A percentile compares a stretch with the other conserved stretches of the same genome.
Evolutionary conservation across 2,329 filamentous ascomycete species (phyloP).

Genomic region (Colletotrichum phormii): DNA sequence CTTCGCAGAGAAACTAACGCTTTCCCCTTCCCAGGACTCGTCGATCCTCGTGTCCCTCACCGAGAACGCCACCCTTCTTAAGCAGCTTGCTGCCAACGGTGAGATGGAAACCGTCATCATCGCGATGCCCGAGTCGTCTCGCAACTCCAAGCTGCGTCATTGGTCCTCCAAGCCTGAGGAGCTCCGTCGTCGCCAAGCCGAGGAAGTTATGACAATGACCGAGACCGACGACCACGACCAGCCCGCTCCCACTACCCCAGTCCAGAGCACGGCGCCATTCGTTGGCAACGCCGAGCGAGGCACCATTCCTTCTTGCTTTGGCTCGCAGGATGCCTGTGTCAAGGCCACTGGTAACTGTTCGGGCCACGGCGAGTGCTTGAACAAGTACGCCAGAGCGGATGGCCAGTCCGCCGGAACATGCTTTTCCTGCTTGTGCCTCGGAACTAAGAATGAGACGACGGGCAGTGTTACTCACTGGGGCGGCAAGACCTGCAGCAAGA

Average conservation of each 20-base stretch:
- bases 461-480: slow-evolving; percentile 81
- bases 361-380: slow-evolving; percentile 80
- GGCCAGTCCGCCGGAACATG: slow-evolving; percentile 65
- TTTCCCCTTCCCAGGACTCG: slow-evolving; percentile 36
- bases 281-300: slow-evolving; percentile 50
- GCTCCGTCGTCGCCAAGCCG: slow-evolving; percentile 60
- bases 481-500: slow-evolving; percentile 89
- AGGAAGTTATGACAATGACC: slow-evolving; percentile 59
- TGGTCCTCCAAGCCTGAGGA: slow-evolving; percentile 56
- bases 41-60: slow-evolving; percentile 57
- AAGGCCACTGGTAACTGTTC: slow-evolving; percentile 82
- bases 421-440: slow-evolving; percentile 82
- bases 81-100: slow-evolving; percentile 57
- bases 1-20: background rate
- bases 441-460: slow-evolving; percentile 64
- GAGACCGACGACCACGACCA: slow-evolving; percentile 41
- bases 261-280: slow-evolving; percentile 44
- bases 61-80: slow-evolving; percentile 57
- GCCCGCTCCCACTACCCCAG: slow-evolving; percentile 32
- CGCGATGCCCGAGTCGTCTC: slow-evolving; percentile 61
- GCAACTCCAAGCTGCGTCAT: slow-evolving; percentile 48
- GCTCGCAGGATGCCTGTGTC: slow-evolving; percentile 74
- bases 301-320: slow-evolving; percentile 79
- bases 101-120: slow-evolving; percentile 69
- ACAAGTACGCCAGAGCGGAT: slow-evolving; percentile 67